Evolutionary conservation across 2,329 filamentous ascomycete species (phyloP).

Genomic region (Hypoxylon sp.): DNA sequence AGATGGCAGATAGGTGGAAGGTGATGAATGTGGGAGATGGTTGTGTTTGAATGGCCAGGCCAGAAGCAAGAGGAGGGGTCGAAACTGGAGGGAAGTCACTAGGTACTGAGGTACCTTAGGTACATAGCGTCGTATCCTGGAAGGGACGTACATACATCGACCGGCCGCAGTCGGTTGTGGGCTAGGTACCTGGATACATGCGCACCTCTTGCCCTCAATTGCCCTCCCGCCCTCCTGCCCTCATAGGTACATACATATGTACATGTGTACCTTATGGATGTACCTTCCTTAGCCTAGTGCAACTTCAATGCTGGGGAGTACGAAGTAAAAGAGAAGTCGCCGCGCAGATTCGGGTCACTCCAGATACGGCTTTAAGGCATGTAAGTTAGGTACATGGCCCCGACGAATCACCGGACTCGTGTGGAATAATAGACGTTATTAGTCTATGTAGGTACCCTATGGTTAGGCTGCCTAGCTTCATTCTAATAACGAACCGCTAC

Average conservation of each 20-base stretch:
- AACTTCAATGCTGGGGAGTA: constrained; percentile 20
- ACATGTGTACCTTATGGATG: not conserved
- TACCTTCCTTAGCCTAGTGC: constrained; percentile 27
- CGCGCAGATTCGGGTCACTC: constrained; percentile 30
- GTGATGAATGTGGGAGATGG: constrained; percentile 42
- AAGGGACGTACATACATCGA: constrained; percentile 31
- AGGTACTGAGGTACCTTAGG: constrained; percentile 18
- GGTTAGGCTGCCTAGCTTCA: constrained; percentile 33
- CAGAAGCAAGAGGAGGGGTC: constrained; percentile 43
- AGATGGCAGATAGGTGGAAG: constrained; percentile 26
- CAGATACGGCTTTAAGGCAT: constrained; percentile 19
- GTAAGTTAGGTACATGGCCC: constrained; percentile 5
- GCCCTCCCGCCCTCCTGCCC: not conserved
- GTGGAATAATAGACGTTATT: constrained; percentile 34
- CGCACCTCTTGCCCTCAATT: not conserved
- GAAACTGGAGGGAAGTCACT: constrained; percentile 36
- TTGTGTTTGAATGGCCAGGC: constrained; percentile 45
- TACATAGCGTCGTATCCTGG: constrained; percentile 36
- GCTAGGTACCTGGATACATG: constrained; percentile 17
- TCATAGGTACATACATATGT: constrained; percentile 6
- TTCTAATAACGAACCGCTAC: constrained; percentile 20
- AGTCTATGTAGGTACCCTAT: constrained; percentile 45
- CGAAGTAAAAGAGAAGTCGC: constrained; percentile 25
- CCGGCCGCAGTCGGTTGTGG: constrained; percentile 42
- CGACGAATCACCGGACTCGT: constrained; percentile 27